Evolutionary conservation across 805 yeast species (phyloP), one percentile per base, ranked within the genome.

Genomic region (Ogataea saltuana): DNA sequence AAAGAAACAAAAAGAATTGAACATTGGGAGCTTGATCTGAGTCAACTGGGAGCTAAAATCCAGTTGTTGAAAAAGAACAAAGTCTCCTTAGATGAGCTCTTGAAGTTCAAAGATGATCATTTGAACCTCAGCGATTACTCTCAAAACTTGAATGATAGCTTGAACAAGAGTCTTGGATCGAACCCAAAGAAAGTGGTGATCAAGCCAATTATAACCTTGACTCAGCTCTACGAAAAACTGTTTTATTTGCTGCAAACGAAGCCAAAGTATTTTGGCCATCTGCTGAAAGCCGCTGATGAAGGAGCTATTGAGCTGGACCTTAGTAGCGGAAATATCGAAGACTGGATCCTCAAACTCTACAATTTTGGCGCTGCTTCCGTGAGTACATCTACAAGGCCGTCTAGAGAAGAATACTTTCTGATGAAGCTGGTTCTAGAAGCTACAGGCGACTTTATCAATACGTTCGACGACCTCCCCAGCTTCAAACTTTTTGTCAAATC

Each of bases 181-280:
- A 45, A 50, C 23, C 54, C 59, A 4, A 42, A 45, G 15, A 45
- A 46, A 31, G 17, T 49, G 4, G 48, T 63, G 64, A 51, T 68
- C 48, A 70, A 70, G 42, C 62, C 74, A 3, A 61, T 76, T 9
- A 68, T 73, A 45, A 71, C 71, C 18, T 71, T 87, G 46, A 69
- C 81, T 39, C 89, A 83, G 47, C 63, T 79, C 1, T 86, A 85
- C 62, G 96, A 84, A 54, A 84, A 86, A 17, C 58, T 91, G 39
- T 82, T 93, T 53, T 93, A 84, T 57, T 65, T 91, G 19, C 63
- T 93, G 33, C 98, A 93, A 60, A 85, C 95, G 0, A 88, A 87
- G 55, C 86, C 96, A 0, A 60, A 63, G 1, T 91, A 91, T 56
- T 72, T 90, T 58, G 71, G 81, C 2, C 65, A 79, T 11, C 61